Conservation (phyloP, 1,139 yeast genomes). For the Saccharomyces pastorianus region DNA sequence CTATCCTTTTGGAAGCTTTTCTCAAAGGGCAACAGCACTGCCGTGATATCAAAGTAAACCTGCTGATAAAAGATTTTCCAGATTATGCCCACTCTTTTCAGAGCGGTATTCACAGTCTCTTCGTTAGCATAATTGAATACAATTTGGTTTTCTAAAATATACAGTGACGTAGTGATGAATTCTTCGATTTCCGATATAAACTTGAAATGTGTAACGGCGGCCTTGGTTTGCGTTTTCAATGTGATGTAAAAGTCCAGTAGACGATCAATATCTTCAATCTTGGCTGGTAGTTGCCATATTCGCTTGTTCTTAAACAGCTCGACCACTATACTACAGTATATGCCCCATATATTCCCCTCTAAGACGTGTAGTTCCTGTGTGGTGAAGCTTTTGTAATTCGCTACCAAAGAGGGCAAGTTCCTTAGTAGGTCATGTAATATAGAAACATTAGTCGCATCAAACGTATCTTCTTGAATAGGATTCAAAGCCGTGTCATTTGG, state of each 20-base stretch:
- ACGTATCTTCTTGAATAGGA: slow-evolving; percentile 11
- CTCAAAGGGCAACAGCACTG: slow-evolving; percentile 52
- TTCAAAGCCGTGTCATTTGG: not conserved
- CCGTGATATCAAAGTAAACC: slow-evolving; percentile 47
- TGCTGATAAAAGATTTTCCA: slow-evolving; percentile 50
- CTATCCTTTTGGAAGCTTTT: slow-evolving; percentile 12
- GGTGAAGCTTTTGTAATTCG: slow-evolving; percentile 26
- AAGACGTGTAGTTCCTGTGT: slow-evolving; percentile 26
- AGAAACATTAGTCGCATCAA: slow-evolving; percentile 18
- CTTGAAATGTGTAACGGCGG: slow-evolving; percentile 12
- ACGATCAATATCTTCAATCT: slow-evolving; percentile 34
- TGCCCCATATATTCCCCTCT: slow-evolving; percentile 30
- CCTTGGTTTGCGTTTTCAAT: slow-evolving; percentile 18
- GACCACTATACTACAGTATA: slow-evolving; percentile 24
- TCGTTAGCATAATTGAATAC: slow-evolving; percentile 23
- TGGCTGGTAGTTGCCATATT: slow-evolving; percentile 31
- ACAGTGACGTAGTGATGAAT: slow-evolving; percentile 37
- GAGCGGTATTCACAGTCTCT: slow-evolving; percentile 20
- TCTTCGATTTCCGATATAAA: slow-evolving; percentile 40
- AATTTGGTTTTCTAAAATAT: slow-evolving; percentile 34
- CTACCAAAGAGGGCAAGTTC: slow-evolving; percentile 27
- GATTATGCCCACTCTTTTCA: slow-evolving; percentile 32
- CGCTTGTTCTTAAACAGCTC: slow-evolving; percentile 28
- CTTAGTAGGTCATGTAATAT: slow-evolving; percentile 29
- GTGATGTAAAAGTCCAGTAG: slow-evolving; percentile 30